Conservation (phyloP, 371 early-diverging fungal genomes). For the Choanephora cucurbitarum region DNA sequence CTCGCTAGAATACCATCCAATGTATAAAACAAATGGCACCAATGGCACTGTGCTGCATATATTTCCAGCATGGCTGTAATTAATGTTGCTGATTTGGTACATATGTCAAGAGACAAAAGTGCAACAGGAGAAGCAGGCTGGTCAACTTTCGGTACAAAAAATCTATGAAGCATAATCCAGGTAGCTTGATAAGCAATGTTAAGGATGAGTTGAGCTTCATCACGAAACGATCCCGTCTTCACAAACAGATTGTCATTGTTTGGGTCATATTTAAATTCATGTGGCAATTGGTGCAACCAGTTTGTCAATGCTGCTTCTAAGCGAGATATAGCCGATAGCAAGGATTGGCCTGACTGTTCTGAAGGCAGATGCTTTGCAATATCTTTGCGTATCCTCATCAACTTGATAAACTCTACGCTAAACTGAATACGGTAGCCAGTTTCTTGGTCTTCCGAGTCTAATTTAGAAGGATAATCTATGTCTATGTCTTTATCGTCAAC, state of each 20-base stretch:
- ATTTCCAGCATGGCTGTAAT: conserved; percentile 51
- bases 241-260: conserved; percentile 1
- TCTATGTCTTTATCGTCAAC: conserved; percentile 64
- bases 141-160: conserved; percentile 47
- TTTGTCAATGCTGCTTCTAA: conserved; percentile 51
- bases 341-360: conserved; percentile 47
- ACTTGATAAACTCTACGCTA: conserved; percentile 51
- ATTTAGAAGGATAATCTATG: conserved; percentile 50
- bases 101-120: conserved; percentile 34
- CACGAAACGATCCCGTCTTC: conserved; percentile 37
- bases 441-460: conserved; percentile 49
- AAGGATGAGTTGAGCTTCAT: conserved; percentile 43
- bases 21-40: conserved; percentile 52
- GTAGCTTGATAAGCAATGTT: conserved; percentile 50
- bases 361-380: conserved; percentile 52
- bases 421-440: conserved; percentile 48
- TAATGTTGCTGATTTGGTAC: conserved; percentile 39
- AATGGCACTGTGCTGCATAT: conserved; percentile 37
- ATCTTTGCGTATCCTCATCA: conserved; percentile 59
- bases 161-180: conserved; percentile 54
- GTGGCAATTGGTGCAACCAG: conserved; percentile 51
- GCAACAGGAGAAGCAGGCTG: conserved; percentile 37
- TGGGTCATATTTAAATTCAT: conserved; percentile 11
- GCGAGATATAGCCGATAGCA: conserved; percentile 47
- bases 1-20: conserved; percentile 52